Evolutionary conservation across 495 filamentous ascomycete genomes (phyloP), one percentile per base, ranked within the genome.

Genomic region (Aspergillus cristatus): DNA sequence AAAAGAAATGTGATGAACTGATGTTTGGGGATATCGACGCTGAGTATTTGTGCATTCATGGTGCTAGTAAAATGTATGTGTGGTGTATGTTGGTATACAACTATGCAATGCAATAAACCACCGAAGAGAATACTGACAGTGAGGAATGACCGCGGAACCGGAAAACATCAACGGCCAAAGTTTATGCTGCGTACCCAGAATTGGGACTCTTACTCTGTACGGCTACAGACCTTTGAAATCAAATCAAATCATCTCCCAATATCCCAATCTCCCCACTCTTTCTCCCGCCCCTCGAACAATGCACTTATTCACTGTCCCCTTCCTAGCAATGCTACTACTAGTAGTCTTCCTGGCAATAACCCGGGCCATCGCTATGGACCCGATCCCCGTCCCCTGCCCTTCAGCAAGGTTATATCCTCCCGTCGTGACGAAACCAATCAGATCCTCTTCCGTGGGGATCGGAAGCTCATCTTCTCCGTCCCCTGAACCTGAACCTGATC

Each of bases 341-440:
- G 12, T 4, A 20, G 24, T 12, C 16, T 7, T 37, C 31, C 34
- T 14, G 11, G 22, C 22, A 34, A 54, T 43, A 16, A 82, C 75
- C 59, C 74, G 84, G 3, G 53, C 61, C 3, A 88, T 60, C 2
- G 74, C 60, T 14, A 96, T 58, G 13, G 72, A 79, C 0, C 84
- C 91, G 40, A 98, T 70, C 0, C 80, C 89, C 15, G 79, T 79
- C 0, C 78, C 81, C 50, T 70, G 72, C 1, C 90, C 91, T 41
- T 87, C 76, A 5, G 76, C 78, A 3, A 96, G 67, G 45, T 84
- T 84, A 45, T 81, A 95, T 35, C 83, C 81, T 2, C 90, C 91
- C 2, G 80, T 83, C 15, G 87, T 95, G 14, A 96, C 79, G 54
- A 94, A 98, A 0, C 91, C 91, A 28, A 98, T 82, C 18, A 96